Conservation (phyloP, 192 early-diverging fungal species). For the Rhizophagus clarus region DNA sequence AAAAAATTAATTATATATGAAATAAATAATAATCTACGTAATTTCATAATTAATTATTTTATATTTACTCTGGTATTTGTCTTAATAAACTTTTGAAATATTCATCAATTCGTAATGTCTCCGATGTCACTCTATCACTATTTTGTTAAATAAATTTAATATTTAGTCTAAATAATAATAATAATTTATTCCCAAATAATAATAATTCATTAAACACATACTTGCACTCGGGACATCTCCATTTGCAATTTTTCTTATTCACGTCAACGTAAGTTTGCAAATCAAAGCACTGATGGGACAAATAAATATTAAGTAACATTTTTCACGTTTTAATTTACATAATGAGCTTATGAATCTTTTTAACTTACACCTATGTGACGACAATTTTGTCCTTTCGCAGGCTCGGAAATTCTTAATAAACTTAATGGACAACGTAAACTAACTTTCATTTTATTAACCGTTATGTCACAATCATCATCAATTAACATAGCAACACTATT, state of each 20-base stretch:
- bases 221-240: slow-evolving; percentile 12
- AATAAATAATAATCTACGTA: too few species aligned
- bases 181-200: too few species aligned
- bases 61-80: not conserved
- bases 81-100: not conserved
- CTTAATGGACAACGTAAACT: slow-evolving; percentile 1
- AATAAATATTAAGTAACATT: not conserved
- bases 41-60: too few species aligned
- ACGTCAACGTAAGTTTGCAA: not conserved
- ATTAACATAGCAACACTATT: not conserved
- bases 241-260: not conserved
- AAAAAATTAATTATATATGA: not conserved
- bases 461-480: slow-evolving; percentile 1
- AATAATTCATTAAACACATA: not conserved
- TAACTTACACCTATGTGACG: not conserved
- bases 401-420: not conserved
- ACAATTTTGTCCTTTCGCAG: slow-evolving; percentile 9
- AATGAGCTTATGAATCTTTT: not conserved
- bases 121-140: not conserved
- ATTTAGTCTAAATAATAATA: not conserved
- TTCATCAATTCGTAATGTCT: not conserved
- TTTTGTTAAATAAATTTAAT: not conserved
- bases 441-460: slow-evolving; percentile 8
- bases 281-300: not conserved
- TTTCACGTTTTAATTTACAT: not conserved